A percentile compares a stretch with the other conserved stretches of the same genome.
These are phyloP conservation scores for Hypomontagnella monticulosa DNA, from an alignment of 495 filamentous ascomycete genomes.

Conservation along the genomic window DNA sequence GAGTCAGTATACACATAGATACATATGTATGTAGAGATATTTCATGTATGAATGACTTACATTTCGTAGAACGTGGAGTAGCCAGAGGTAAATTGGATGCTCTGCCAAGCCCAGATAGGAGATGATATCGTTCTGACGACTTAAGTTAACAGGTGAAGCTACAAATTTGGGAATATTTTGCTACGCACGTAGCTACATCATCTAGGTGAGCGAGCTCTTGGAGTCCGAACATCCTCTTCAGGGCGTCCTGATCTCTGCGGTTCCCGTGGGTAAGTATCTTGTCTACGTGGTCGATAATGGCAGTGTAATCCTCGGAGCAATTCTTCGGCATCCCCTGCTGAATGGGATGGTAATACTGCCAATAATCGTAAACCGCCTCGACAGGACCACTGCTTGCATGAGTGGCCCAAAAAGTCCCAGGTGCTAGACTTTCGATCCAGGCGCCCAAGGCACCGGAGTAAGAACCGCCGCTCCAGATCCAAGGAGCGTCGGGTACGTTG, in stretches of 20 bases:
- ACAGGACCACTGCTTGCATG: slow-evolving; percentile 69
- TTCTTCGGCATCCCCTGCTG: slow-evolving; percentile 69
- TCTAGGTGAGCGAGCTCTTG: slow-evolving; percentile 60
- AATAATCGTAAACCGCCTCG: slow-evolving; percentile 68
- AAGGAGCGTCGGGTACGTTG: slow-evolving; percentile 64
- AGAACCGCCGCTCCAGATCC: slow-evolving; percentile 69
- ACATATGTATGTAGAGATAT: neutral
- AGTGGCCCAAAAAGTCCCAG: slow-evolving; percentile 73
- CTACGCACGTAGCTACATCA: slow-evolving; percentile 63
- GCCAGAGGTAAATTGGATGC: slow-evolving; percentile 56
- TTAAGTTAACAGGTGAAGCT: slow-evolving; percentile 17
- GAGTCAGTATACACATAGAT: neutral
- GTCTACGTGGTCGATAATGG: slow-evolving; percentile 67
- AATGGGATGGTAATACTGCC: slow-evolving; percentile 69
- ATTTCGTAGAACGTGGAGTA: slow-evolving; percentile 64
- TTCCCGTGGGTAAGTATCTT: slow-evolving; percentile 52
- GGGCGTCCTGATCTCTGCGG: slow-evolving; percentile 49
- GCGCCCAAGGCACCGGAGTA: slow-evolving; percentile 70
- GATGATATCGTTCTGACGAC: slow-evolving; percentile 57
- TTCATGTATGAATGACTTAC: slow-evolving; percentile 39
- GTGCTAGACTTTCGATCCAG: slow-evolving; percentile 64
- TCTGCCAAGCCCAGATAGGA: slow-evolving; percentile 69
- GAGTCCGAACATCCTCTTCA: slow-evolving; percentile 68
- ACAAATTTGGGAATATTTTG: neutral
- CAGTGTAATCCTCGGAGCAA: slow-evolving; percentile 65